A percentile compares a stretch with the other conserved stretches of the same genome.
Evolutionary conservation across 2,329 filamentous ascomycete species (phyloP).

Genomic region (Mollisiaceae sp.): DNA sequence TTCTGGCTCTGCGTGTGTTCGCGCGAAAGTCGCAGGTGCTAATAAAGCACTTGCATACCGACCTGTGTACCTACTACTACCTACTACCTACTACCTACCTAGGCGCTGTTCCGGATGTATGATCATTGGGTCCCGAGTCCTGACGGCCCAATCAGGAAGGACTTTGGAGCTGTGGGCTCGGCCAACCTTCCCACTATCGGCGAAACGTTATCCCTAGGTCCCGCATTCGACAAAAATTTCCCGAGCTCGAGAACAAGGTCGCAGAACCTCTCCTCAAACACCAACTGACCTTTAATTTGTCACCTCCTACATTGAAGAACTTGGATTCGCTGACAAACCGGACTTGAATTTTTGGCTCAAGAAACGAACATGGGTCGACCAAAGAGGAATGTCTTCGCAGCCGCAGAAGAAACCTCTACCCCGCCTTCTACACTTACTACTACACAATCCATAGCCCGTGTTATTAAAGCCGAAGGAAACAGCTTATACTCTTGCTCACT

Average conservation of each 20-base stretch:
- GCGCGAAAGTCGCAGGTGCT: background rate
- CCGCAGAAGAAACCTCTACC: conserved; percentile 71
- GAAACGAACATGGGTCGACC: conserved; percentile 66
- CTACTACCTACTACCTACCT: too few species aligned
- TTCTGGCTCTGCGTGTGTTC: background rate
- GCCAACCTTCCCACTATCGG: background rate
- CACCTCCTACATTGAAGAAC: background rate
- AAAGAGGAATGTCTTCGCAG: conserved; percentile 78
- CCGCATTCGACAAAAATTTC: background rate
- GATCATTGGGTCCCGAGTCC: background rate
- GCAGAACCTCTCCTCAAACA: background rate
- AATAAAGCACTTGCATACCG: too few species aligned
- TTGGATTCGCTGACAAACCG: background rate
- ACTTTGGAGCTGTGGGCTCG: background rate
- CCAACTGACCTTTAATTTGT: background rate
- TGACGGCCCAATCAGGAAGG: background rate
- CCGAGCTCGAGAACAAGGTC: background rate
- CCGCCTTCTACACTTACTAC: conserved; percentile 63
- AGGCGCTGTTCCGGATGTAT: too few species aligned
- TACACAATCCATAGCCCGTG: conserved; percentile 74
- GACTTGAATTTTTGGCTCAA: background rate
- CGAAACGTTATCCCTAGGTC: background rate
- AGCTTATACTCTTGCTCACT: conserved; percentile 83
- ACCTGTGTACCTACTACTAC: too few species aligned
- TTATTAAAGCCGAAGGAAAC: conserved; percentile 85